Evolutionary conservation across 129 eudicot genomes (phyloP), one percentile per base, ranked within the genome.

Genomic region (Daucus carota): DNA sequence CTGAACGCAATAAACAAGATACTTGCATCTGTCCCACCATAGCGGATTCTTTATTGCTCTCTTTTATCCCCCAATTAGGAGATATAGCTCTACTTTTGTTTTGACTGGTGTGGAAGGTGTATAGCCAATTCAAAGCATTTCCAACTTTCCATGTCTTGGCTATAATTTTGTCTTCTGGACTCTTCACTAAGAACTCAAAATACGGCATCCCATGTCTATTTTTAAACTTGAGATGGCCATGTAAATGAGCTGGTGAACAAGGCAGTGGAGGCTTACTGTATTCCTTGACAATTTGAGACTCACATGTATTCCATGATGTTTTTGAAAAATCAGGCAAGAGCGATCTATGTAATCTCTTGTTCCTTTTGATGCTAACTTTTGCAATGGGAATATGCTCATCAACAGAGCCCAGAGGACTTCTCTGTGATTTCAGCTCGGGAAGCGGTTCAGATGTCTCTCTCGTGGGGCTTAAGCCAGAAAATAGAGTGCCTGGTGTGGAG

Each of bases 11-110:
- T 75, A 82, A 83, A 79, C 96, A 93, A 8, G 97, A 87, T 57
- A 90, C 97, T 54, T 76, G 84, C 98, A 93, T 93, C 79, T 93
- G 91, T 50, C 97, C 98, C 32, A 90, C 76, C 79, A 83, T 57
- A 24, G 88, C 24, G 20, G 85, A 85, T 78, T 85, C 98, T 78
- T 81, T 84, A 52, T 76, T 79, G 78, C 75, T 80, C 77, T 83
- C 85, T 74, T 77, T 81, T 31, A 83, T 69, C 73, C 97, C 90
- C 83, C 92, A 70, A 73, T 90, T 89, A 76, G 82, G 83, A 75
- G 86, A 79, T 47, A 73, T 90, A 70, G 84, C 76, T 75, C 78
- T 93, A 81, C 87, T 83, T 80, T 57, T 89, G 44, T 86, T 80
- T 14, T 81, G 85, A 80, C 67, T 40, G 40, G 87, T 83, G 77